These are phyloP conservation scores for Naganishia liquefaciens DNA, from an alignment of 1,284 basidiomycete species.

Conservation along the genomic window DNA sequence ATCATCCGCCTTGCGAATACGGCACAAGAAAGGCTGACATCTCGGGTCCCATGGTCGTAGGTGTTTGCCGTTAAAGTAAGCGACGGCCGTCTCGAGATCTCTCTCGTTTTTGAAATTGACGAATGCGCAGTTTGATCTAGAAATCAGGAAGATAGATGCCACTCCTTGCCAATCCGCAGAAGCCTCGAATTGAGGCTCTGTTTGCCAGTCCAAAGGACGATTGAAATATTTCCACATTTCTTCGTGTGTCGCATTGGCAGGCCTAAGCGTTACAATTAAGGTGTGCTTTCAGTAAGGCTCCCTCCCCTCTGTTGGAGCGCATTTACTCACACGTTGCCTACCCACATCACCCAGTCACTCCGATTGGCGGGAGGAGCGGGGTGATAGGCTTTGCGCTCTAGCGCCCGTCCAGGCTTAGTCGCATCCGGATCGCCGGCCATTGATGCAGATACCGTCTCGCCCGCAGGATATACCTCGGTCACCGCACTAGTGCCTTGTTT, in stretches of 20 bases:
- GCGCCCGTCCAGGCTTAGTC: background rate
- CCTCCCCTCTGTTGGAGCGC: background rate
- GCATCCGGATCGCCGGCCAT: background rate
- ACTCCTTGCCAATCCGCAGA: conserved; percentile 61
- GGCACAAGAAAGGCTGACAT: conserved; percentile 79
- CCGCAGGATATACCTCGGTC: too few relatives aligned
- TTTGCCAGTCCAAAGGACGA: conserved; percentile 42
- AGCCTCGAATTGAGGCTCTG: conserved; percentile 4
- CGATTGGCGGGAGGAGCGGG: conserved; percentile 61
- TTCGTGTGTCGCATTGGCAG: conserved; percentile 74
- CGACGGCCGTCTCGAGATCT: conserved; percentile 68
- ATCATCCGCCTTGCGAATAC: conserved; percentile 79
- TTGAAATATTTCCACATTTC: conserved; percentile 88
- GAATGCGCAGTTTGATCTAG: conserved; percentile 88
- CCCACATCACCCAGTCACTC: conserved; percentile 95
- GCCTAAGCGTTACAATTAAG: conserved; percentile 39
- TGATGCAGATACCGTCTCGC: background rate
- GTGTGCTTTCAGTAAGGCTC: background rate
- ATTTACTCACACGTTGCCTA: conserved; percentile 48
- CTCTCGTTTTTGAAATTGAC: conserved; percentile 75
- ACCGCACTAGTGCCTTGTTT: too few relatives aligned
- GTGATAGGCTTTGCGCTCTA: conserved; percentile 52
- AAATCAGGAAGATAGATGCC: conserved; percentile 86
- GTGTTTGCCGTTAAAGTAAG: conserved; percentile 62
- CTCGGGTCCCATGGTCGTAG: conserved; percentile 62